Evolutionary conservation across 192 early-diverging fungal genomes (phyloP).

Genomic region (Cladochytrium replicatum): DNA sequence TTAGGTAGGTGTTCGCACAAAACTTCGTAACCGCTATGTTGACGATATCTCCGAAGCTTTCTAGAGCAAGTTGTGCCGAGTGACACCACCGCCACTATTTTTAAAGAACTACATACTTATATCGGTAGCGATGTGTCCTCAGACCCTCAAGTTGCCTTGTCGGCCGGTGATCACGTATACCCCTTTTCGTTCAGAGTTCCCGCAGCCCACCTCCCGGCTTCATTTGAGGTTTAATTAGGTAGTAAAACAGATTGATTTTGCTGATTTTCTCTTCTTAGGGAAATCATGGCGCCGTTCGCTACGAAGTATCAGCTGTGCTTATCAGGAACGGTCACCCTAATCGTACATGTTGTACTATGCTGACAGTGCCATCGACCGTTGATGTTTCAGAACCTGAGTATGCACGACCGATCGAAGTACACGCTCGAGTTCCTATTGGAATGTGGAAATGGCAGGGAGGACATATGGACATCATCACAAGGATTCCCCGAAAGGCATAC

Average conservation of each 20-base stretch:
- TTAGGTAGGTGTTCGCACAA: not conserved
- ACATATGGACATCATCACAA: conserved; percentile 11
- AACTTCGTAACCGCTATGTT: conserved; percentile 4
- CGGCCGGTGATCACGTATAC: conserved; percentile 18
- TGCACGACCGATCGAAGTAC: not conserved
- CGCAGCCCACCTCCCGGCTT: conserved; percentile 18
- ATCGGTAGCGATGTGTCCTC: conserved; percentile 6
- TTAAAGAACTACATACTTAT: conserved; percentile 21
- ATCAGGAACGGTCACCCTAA: not conserved
- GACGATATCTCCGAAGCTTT: too few species aligned
- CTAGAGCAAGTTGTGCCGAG: too few species aligned
- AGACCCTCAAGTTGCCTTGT: not conserved
- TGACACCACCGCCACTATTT: too few species aligned
- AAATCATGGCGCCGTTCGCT: conserved; percentile 14
- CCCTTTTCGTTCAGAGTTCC: conserved; percentile 27
- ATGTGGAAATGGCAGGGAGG: conserved; percentile 12
- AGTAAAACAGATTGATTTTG: too few species aligned
- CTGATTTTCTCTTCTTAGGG: conserved; percentile 4
- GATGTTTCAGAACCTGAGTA: conserved; percentile 15
- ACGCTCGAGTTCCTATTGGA: conserved; percentile 5
- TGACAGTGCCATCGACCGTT: conserved; percentile 19
- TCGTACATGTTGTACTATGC: not conserved
- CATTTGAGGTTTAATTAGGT: conserved; percentile 25
- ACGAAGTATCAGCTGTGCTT: conserved; percentile 11
- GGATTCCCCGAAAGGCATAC: conserved; percentile 15